phyloP scores from a whole-genome alignment of 441 rosid genomes.

The Erodium texanum region DNA sequence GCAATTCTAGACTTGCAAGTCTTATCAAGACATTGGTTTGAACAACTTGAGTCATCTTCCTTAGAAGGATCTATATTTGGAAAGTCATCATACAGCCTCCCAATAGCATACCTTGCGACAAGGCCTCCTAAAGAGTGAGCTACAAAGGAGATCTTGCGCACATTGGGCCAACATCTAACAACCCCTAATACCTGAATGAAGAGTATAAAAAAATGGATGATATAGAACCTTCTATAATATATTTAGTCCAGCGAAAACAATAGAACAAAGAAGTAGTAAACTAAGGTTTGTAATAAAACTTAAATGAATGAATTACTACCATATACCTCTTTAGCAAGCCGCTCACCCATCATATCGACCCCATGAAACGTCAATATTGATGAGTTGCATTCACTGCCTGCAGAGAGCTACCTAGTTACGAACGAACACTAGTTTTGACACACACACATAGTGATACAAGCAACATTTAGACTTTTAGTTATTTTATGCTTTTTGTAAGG shows the following conservation, averaged over 20 bases:
- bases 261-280: constrained; percentile 1
- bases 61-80: constrained; percentile 17
- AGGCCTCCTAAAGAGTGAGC: constrained; percentile 98
- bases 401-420: constrained; percentile 11
- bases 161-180: constrained; percentile 41
- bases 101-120: constrained; percentile 86
- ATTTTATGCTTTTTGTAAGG: too few relatives aligned
- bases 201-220: too few relatives aligned
- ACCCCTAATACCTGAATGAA: constrained; percentile 55
- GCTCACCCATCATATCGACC: constrained; percentile 85
- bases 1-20: constrained; percentile 46
- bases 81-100: constrained; percentile 51
- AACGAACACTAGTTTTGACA: neutral
- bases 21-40: constrained; percentile 24
- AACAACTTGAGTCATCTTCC: constrained; percentile 22
- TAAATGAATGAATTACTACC: constrained; percentile 14
- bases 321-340: constrained; percentile 79
- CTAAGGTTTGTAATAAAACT: neutral
- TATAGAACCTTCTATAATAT: neutral
- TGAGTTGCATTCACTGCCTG: constrained; percentile 81
- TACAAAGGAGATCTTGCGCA: constrained; percentile 76
- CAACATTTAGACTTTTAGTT: too few relatives aligned
- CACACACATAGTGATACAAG: too few relatives aligned
- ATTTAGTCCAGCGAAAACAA: neutral
- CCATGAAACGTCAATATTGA: constrained; percentile 82